phyloP scores from a whole-genome alignment of 208 protist species.

The Trypanosoma avium region DNA sequence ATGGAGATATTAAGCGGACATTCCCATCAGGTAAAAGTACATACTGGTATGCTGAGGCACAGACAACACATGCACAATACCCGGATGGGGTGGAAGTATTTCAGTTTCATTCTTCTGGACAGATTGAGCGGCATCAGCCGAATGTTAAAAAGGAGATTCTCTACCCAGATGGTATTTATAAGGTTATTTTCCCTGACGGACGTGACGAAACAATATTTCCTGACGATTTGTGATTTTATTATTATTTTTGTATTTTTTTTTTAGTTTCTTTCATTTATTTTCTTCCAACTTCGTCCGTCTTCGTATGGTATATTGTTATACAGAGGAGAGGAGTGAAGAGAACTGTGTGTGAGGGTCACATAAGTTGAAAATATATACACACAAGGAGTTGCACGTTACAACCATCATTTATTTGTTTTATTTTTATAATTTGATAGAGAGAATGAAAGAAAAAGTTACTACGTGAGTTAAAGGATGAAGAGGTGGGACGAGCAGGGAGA shows the following conservation, averaged over 20 bases:
- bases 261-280: slow-evolving; percentile 17
- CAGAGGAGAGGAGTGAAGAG: neutral
- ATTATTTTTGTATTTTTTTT: slow-evolving; percentile 20
- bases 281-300: neutral
- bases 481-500: no score
- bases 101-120: slow-evolving; percentile 86
- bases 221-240: slow-evolving; percentile 25
- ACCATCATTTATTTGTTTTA: no score
- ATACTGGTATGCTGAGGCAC: slow-evolving; percentile 91
- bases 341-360: no score
- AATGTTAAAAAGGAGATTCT: slow-evolving; percentile 93
- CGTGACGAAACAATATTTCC: slow-evolving; percentile 84
- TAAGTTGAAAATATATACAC: no score
- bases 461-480: no score
- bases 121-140: slow-evolving; percentile 88
- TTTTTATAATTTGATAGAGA: no score
- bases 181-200: slow-evolving; percentile 77
- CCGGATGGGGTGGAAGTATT: slow-evolving; percentile 87
- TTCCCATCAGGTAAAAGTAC: slow-evolving; percentile 85
- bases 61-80: slow-evolving; percentile 92
- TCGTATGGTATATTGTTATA: neutral
- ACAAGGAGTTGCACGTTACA: no score
- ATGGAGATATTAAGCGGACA: slow-evolving; percentile 91
- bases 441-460: no score
- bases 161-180: slow-evolving; percentile 93